Evolutionary conservation across 441 rosid genomes (phyloP).

Genomic region (Pelargonium cotyledonis): DNA sequence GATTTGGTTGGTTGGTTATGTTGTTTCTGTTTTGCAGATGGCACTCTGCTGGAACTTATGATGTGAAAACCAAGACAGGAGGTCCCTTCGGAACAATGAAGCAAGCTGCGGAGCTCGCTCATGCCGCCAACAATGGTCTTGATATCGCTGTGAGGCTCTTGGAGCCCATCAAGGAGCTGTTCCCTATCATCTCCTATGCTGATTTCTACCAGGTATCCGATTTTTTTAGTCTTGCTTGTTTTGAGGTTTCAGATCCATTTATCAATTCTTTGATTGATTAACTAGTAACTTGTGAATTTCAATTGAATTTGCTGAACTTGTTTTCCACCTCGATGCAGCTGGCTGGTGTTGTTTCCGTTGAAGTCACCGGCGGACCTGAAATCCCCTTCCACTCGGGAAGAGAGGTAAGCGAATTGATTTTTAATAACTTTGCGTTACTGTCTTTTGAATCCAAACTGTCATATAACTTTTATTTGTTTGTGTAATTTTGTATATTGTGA

Average conservation of each 20-base stretch:
- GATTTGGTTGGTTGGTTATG: not conserved
- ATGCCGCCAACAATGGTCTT: slow-evolving; percentile 78
- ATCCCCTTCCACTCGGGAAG: slow-evolving; percentile 92
- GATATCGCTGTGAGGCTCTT: slow-evolving; percentile 68
- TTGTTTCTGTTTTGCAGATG: slow-evolving; percentile 38
- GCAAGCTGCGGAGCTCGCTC: slow-evolving; percentile 55
- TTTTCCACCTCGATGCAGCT: slow-evolving; percentile 32
- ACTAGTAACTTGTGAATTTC: not conserved
- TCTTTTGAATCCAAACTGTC: not conserved
- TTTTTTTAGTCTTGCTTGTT: not conserved
- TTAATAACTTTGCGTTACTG: too few relatives aligned
- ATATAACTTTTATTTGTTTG: not conserved
- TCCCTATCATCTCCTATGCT: slow-evolving; percentile 55
- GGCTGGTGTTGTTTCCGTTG: slow-evolving; percentile 92
- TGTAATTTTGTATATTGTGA: not conserved
- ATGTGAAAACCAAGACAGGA: slow-evolving; percentile 65
- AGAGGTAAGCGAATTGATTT: slow-evolving; percentile 45
- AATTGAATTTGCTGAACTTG: not conserved
- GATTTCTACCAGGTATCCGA: slow-evolving; percentile 68
- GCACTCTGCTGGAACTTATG: slow-evolving; percentile 97
- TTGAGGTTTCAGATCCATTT: too few relatives aligned
- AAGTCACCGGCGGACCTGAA: slow-evolving; percentile 91
- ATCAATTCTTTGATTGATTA: not conserved
- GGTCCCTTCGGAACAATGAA: slow-evolving; percentile 94
- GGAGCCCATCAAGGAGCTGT: slow-evolving; percentile 77